Evolutionary conservation across 2,329 filamentous ascomycete genomes (phyloP), one percentile per base, ranked within the genome.

Genomic region (Colletotrichum abscissum): DNA sequence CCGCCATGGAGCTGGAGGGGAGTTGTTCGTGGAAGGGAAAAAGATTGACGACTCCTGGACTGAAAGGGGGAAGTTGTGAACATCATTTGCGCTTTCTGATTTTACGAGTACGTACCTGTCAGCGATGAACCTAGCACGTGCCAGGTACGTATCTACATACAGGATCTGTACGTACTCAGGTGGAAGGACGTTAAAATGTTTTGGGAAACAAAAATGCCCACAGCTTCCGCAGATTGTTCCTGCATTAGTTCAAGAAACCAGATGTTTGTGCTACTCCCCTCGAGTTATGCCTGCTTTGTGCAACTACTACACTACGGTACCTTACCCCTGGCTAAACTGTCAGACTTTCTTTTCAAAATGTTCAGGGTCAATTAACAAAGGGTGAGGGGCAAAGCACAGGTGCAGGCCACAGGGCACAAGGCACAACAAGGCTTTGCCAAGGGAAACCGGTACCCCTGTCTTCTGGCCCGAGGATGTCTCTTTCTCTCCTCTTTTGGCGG

Each of bases 401-500:
- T 11, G 56, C 52, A 65, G 63, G 33, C 30, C 11, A 65, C 52
- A 65, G 52, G 33, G 49, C 22, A 64, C 9, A 11, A n/a, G 58
- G 46, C 58, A 28, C 26, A 22, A 54, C 52, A 54, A 54, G 66
- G 69, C 57, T 57, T 68, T 68, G 64, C 69, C 69, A 63, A 68
- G 69, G 49, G 56, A 59, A 67, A 26, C 64, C 42, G 54, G 57
- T 8, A 16, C 42, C 16, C 33, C 69, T 26, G 26, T 67, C 57
- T 54, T 30, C 7, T 46, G 30, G 11, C 55, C 59, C 28, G n/a
- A 14, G 30, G 28, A 42, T 52, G 54, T 49, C 67, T 59, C n/a
- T 28, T 58, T 56, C 67, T 70, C 67, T 57, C 52, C 63, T 56
- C 52, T 65, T 73, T 73, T 65, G 71, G 71, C 71, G 71, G 71